Evolutionary conservation across 1,139 yeast species (phyloP).

Genomic region (Yamadazyma triangularis): DNA sequence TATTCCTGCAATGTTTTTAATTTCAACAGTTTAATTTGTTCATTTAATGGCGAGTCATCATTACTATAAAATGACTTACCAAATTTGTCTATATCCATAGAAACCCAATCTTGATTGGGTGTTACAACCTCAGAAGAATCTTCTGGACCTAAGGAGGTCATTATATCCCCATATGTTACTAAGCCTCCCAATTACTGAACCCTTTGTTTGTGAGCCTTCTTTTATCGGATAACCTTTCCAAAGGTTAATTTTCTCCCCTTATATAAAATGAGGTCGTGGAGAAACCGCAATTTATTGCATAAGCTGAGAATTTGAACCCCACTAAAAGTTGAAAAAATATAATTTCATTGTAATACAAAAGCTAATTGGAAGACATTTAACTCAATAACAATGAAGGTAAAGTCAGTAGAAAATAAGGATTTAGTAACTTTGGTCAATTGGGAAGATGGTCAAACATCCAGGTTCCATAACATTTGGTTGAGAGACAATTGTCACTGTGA

Average conservation of each 20-base stretch:
- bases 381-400: neutral
- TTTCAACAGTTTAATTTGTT: conserved; percentile 36
- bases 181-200: too few species aligned
- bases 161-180: too few species aligned
- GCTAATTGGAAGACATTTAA: too few species aligned
- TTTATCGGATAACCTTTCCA: too few species aligned
- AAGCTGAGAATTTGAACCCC: too few species aligned
- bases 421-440: neutral
- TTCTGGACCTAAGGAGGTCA: neutral
- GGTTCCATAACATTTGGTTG: conserved; percentile 58
- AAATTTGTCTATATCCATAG: conserved; percentile 45
- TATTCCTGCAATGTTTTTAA: conserved; percentile 38
- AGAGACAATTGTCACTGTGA: conserved; percentile 68
- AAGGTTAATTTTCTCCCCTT: too few species aligned
- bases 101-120: conserved; percentile 41
- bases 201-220: too few species aligned
- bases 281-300: neutral
- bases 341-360: too few species aligned
- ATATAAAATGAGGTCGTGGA: too few species aligned
- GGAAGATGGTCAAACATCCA: conserved; percentile 9
- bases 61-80: conserved; percentile 46
- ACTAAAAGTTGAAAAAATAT: too few species aligned
- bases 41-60: conserved; percentile 38
- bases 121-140: neutral
- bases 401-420: neutral